Base-by-base conservation (phyloP, 2,329 filamentous ascomycete genomes). In the Exophiala spinifera region DNA sequence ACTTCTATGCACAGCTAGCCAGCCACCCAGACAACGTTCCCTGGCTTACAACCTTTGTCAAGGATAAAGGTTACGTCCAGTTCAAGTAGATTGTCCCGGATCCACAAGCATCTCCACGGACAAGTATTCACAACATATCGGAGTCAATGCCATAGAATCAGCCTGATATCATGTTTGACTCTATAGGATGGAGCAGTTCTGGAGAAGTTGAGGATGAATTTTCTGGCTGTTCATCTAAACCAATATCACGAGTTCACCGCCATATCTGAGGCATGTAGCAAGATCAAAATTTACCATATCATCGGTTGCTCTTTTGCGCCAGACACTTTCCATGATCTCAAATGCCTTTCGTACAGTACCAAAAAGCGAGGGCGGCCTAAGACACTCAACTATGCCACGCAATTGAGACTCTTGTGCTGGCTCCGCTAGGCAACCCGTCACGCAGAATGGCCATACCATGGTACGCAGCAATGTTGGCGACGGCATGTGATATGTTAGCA, bases 261-360 rank as follows among this genome's bases (percentile, higher is more conserved):
- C 17, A 14, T 21, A 20, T 7, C 15, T 42, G 39, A 42, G 21
- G 21, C 39, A 42, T 20, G 39, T 21, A 42, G 39, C 39, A 19
- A 42, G 14, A n/a, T 19, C 39, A 10, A 19, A 19, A 21, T 14
- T 42, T 21, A 17, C 14, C 13, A 19, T 21, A 7, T 43, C 36
- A 11, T 13, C 14, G 17, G 15, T 19, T 13, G 42, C 36, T 15
- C 51, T 39, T 23, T 47, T 55, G 14, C 46, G 49, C 71, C 70
- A 73, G 28, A 68, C 69, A 49, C 64, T 63, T 49, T 71, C 65
- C 70, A 72, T 72, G 23, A 72, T 67, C 20, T 66, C 63, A 5
- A 71, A 55, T 13, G 67, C 67, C 42, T 67, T 63, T 3, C 57
- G 61, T 40, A 64, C 47, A 2, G 66, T 61, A 7, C 66, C 64